phyloP scores from a whole-genome alignment of 306 rosid genomes.

The Pyrus pyrifolia region DNA sequence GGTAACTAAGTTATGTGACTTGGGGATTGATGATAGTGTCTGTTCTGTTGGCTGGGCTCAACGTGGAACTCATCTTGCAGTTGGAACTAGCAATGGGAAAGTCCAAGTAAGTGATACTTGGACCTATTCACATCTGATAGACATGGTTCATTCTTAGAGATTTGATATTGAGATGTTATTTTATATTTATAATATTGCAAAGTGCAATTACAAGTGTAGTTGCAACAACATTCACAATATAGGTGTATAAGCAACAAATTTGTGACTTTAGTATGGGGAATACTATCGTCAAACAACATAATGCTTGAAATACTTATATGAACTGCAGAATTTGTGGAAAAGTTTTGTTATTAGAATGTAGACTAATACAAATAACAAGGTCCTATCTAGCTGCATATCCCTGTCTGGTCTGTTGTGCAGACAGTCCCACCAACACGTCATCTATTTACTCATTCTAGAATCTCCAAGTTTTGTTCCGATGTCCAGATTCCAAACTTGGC shows the following conservation, averaged over 20 bases:
- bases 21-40: slow-evolving; percentile 85
- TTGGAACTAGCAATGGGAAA: slow-evolving; percentile 89
- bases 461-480: not conserved
- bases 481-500: not conserved
- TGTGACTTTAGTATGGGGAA: not conserved
- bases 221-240: not conserved
- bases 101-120: slow-evolving; percentile 62
- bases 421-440: not conserved
- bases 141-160: not conserved
- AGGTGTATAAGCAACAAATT: not conserved
- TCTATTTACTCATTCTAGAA: not conserved
- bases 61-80: slow-evolving; percentile 92
- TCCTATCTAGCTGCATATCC: not conserved
- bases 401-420: not conserved
- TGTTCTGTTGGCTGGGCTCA: slow-evolving; percentile 99
- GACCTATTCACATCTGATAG: not conserved
- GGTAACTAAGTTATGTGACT: slow-evolving; percentile 95
- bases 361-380: not conserved
- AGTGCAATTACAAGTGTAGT: not conserved
- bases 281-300: not conserved
- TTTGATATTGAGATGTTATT: not conserved
- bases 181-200: not conserved
- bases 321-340: not conserved
- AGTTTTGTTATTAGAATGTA: not conserved
- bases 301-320: not conserved